These are phyloP conservation scores for Trichoderma arundinaceum DNA, from an alignment of 2,329 filamentous ascomycete genomes.

Conservation along the genomic window DNA sequence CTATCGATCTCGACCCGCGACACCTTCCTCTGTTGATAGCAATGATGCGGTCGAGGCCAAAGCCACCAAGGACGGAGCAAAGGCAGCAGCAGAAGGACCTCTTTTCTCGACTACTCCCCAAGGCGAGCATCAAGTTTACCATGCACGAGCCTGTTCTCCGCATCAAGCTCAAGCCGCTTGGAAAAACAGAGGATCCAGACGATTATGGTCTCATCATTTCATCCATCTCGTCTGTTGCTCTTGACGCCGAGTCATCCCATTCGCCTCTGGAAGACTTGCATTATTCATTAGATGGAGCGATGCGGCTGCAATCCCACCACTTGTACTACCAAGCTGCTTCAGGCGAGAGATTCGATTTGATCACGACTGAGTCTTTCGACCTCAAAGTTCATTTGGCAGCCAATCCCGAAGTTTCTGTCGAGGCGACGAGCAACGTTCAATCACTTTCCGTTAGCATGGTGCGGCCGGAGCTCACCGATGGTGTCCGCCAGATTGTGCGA, in stretches of 20 bases:
- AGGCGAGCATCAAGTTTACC: constrained; percentile 92
- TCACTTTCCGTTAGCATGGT: constrained; percentile 90
- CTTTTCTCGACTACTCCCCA: constrained; percentile 89
- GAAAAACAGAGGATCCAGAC: constrained; percentile 66
- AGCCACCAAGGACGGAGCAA: constrained; percentile 43
- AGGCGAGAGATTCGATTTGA: constrained; percentile 81
- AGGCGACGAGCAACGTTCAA: constrained; percentile 78
- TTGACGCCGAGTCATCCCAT: constrained; percentile 96
- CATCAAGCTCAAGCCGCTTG: constrained; percentile 82
- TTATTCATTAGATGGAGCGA: constrained; percentile 82
- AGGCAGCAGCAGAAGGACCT: constrained; percentile 65
- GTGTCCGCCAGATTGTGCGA: constrained; percentile 86
- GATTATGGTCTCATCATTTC: constrained; percentile 97
- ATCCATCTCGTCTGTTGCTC: constrained; percentile 88
- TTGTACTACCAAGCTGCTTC: constrained; percentile 93
- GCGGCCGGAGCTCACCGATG: constrained; percentile 88
- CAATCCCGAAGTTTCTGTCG: constrained; percentile 82
- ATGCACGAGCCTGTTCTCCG: constrained; percentile 95
- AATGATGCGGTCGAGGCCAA: constrained; percentile 65
- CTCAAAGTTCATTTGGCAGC: constrained; percentile 84
- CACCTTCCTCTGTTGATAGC: constrained; percentile 86
- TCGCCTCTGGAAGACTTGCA: constrained; percentile 81
- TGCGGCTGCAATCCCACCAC: constrained; percentile 83
- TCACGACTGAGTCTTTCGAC: constrained; percentile 87
- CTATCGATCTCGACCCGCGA: constrained; percentile 88